Conservation (phyloP, 192 early-diverging fungal genomes). For the Podila horticola region DNA sequence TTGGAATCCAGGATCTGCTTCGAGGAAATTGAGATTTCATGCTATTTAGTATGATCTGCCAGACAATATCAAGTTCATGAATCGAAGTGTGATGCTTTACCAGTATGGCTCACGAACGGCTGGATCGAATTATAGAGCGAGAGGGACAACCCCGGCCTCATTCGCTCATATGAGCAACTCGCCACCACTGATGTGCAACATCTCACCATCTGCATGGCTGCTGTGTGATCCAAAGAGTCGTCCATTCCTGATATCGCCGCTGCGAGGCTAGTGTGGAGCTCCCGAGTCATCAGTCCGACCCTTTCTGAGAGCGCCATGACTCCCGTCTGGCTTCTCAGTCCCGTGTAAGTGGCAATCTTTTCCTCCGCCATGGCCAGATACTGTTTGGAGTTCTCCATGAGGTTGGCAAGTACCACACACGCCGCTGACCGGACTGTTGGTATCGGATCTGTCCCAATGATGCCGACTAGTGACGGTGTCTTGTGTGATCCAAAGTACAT, state of each 20-base stretch:
- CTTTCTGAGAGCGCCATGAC: slow-evolving; percentile 42
- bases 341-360: slow-evolving; percentile 23
- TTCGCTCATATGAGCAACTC: slow-evolving; percentile 37
- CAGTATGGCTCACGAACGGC: slow-evolving; percentile 15
- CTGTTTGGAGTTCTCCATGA: slow-evolving; percentile 62
- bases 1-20: slow-evolving; percentile 25
- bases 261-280: slow-evolving; percentile 26
- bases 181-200: slow-evolving; percentile 24
- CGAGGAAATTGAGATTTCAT: neutral
- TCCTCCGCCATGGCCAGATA: slow-evolving; percentile 65
- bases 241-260: slow-evolving; percentile 18
- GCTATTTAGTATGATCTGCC: neutral
- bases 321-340: slow-evolving; percentile 24
- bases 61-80: neutral
- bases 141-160: slow-evolving; percentile 17
- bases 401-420: slow-evolving; percentile 53
- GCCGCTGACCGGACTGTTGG: slow-evolving; percentile 56
- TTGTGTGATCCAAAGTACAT: slow-evolving; percentile 12
- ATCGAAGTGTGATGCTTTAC: too few relatives aligned
- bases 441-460: slow-evolving; percentile 60
- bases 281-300: slow-evolving; percentile 27
- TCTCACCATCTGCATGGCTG: slow-evolving; percentile 26
- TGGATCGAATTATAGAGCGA: slow-evolving; percentile 16
- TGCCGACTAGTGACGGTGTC: slow-evolving; percentile 55
- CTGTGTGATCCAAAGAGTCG: slow-evolving; percentile 9